A percentile compares a stretch with the other conserved stretches of the same genome.
Conservation (phyloP, 495 filamentous ascomycete species). For the Penicillium soppii region DNA sequence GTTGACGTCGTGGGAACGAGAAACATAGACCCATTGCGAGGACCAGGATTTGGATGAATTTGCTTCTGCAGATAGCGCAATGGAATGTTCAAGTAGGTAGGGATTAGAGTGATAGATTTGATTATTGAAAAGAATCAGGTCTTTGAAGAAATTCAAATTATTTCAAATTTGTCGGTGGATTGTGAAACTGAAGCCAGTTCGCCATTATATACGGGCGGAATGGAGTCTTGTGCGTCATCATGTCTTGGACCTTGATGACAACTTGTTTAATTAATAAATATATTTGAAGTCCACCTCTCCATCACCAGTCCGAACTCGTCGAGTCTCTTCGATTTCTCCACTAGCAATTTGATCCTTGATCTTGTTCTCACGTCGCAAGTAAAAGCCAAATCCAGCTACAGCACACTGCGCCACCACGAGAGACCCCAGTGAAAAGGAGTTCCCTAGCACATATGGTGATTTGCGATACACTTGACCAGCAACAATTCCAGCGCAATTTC, state of each 20-base stretch:
- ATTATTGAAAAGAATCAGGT: too few relatives aligned
- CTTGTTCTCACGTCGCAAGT: conserved; percentile 39
- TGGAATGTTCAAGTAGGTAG: too few relatives aligned
- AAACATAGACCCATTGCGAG: too few relatives aligned
- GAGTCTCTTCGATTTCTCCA: conserved; percentile 42
- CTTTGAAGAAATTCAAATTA: too few relatives aligned
- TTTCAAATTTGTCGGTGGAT: too few relatives aligned
- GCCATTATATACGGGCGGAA: too few relatives aligned
- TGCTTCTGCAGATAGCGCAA: too few relatives aligned
- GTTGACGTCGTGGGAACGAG: too few relatives aligned
- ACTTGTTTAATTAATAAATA: conserved; percentile 29
- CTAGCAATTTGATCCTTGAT: conserved; percentile 39
- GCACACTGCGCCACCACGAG: conserved; percentile 39
- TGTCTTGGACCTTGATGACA: conserved; percentile 1
- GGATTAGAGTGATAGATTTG: too few relatives aligned
- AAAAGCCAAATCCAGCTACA: conserved; percentile 38
- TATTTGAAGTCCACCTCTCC: conserved; percentile 49
- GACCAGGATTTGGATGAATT: too few relatives aligned
- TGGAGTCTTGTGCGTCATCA: conserved; percentile 15
- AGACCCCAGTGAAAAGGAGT: conserved; percentile 47
- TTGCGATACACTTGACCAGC: conserved; percentile 52
- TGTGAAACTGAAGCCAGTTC: too few relatives aligned
- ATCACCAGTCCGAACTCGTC: conserved; percentile 47
- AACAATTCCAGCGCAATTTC: conserved; percentile 56
- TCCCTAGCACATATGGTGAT: conserved; percentile 51